These are phyloP conservation scores for Arthrobotrys conoides DNA, from an alignment of 2,329 filamentous ascomycete species.

Conservation along the genomic window DNA sequence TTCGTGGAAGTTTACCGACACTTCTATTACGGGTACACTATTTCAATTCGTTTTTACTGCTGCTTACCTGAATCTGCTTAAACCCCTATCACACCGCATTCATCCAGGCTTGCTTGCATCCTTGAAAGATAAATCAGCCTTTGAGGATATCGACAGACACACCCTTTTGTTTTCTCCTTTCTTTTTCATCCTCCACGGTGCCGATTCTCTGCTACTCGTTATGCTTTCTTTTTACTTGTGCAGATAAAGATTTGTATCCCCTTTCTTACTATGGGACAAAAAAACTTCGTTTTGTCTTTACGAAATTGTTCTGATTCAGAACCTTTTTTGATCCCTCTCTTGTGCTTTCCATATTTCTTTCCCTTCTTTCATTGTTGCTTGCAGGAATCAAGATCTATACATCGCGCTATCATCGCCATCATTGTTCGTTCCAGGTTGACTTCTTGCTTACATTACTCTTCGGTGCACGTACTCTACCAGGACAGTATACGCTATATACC, in stretches of 20 bases:
- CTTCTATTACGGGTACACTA: background rate
- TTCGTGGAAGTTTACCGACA: background rate
- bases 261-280: background rate
- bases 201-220: constrained; percentile 4
- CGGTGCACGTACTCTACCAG: too few species aligned
- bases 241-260: constrained; percentile 6
- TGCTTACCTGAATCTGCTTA: background rate
- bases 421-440: background rate
- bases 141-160: background rate
- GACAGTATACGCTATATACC: background rate
- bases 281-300: background rate
- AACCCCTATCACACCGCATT: background rate
- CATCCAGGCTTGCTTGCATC: background rate
- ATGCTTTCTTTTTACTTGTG: background rate
- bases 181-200: background rate
- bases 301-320: background rate
- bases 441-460: too few species aligned
- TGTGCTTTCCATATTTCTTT: background rate
- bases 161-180: background rate
- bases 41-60: background rate
- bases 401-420: background rate
- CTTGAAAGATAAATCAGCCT: background rate
- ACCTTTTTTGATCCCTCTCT: background rate
- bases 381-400: constrained; percentile 5
- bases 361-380: background rate